phyloP scores from a whole-genome alignment of 768 basidiomycete species.

The Botryobasidium botryosum region DNA sequence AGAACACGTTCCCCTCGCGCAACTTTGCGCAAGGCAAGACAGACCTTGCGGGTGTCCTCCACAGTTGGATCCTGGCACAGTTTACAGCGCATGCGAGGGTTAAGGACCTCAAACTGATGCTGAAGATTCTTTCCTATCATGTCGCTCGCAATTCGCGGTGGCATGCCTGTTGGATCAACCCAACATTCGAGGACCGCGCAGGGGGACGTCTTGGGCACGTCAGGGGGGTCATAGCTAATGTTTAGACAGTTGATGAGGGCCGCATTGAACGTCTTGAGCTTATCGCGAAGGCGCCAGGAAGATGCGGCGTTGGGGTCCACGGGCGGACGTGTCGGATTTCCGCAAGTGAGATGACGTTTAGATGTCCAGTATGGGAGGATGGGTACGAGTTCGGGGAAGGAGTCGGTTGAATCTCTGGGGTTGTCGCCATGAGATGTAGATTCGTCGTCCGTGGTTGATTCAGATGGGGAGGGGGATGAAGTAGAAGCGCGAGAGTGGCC shows the following conservation, averaged over 20 bases:
- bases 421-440: too few species aligned
- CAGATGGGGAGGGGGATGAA: too few species aligned
- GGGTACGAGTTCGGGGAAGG: conserved; percentile 12
- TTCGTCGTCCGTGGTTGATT: too few species aligned
- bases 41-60: conserved; percentile 82
- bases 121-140: conserved; percentile 85
- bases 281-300: conserved; percentile 35
- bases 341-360: conserved; percentile 81
- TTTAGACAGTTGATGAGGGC: conserved; percentile 85
- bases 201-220: conserved; percentile 91
- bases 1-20: conserved; percentile 88
- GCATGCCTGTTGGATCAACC: conserved; percentile 90
- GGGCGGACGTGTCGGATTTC: conserved; percentile 61
- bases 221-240: conserved; percentile 95
- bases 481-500: too few species aligned
- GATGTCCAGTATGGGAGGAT: conserved; percentile 12
- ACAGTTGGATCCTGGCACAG: conserved; percentile 88
- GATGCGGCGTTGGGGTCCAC: conserved; percentile 27
- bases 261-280: conserved; percentile 82
- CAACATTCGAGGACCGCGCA: conserved; percentile 92
- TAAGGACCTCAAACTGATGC: conserved; percentile 90
- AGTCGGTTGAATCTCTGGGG: too few species aligned
- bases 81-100: conserved; percentile 87
- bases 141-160: conserved; percentile 83
- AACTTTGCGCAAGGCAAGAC: conserved; percentile 61